Base-by-base conservation (phyloP, 805 yeast genomes). In the Pichia gijzeniarum region DNA sequence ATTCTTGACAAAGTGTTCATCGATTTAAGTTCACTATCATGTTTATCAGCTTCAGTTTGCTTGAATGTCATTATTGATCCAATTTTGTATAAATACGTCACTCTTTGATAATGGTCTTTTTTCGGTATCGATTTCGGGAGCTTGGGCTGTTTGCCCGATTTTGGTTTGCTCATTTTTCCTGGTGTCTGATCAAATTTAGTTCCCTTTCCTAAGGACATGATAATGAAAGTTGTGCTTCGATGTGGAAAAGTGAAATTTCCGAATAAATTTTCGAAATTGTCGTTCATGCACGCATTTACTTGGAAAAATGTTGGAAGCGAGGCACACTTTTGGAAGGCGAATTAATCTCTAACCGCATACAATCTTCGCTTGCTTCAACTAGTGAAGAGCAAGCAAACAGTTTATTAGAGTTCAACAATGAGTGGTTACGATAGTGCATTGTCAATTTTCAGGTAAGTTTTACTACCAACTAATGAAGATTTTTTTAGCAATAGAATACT, bases 351-450 rank as follows among this genome's bases (percentile, higher is more conserved):
- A 25, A 25, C 10, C 28, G 6, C 28, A n/a, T 25, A 25, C 28
- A 7, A 10, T 7, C 9, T 10, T 25, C 28, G 6, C 28, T 10
- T 25, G 28, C 10, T 25, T 25, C 28, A 25, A 25, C 28, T 10
- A 25, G 28, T 25, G 28, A 25, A 25, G 10, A n/a, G n/a, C n/a
- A 25, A 25, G 28, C 28, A 25, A 6, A 25, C 28, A 7, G 27
- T 7, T 18, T 34, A 33, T 36, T 25, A 43, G 7, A 17, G 18
- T 17, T 17, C 36, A 38, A 31, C 32, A 38, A 91, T 91, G 99
- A 87, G 96, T 76, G 98, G 99, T 52, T 91, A 91, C 95, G 99
- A 91, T 69, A 81, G 98, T 77, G 99, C 99, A 47, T 77, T 91
- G 59, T 90, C 97, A 51, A 95, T 91, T 66, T 91, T 91, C n/a